A percentile compares a stretch with the other conserved stretches of the same genome.
phyloP scores from a whole-genome alignment of 805 yeast genomes.

The Ogataea dorogensis region DNA sequence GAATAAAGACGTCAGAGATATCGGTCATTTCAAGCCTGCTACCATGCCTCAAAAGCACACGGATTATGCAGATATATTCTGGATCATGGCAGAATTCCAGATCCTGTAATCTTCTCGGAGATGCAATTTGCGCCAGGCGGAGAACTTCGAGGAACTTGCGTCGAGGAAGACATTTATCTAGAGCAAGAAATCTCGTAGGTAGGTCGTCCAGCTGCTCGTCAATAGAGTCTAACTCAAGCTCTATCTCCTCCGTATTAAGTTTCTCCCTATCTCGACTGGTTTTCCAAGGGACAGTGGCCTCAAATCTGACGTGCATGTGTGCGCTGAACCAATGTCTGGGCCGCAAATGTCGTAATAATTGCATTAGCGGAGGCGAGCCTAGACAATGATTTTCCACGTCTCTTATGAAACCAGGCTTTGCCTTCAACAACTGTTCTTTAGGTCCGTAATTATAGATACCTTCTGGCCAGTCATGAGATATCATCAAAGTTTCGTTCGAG shows the following conservation, averaged over 20 bases:
- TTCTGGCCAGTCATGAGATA: slow-evolving; percentile 95
- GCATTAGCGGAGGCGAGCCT: slow-evolving; percentile 71
- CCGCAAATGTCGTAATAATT: slow-evolving; percentile 48
- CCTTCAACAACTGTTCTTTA: slow-evolving; percentile 42
- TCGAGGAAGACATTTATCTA: slow-evolving; percentile 79
- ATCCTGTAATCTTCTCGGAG: slow-evolving; percentile 23
- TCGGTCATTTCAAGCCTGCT: slow-evolving; percentile 13
- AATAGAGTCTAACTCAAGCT: slow-evolving; percentile 5
- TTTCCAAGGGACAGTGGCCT: slow-evolving; percentile 47
- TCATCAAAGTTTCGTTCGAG: slow-evolving; percentile 46
- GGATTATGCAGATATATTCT: slow-evolving; percentile 32
- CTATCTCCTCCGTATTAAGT: slow-evolving; percentile 12
- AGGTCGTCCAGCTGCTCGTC: slow-evolving; percentile 20
- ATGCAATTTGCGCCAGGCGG: slow-evolving; percentile 37
- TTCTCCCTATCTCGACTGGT: slow-evolving; percentile 10
- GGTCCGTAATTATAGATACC: slow-evolving; percentile 71
- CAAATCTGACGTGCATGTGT: slow-evolving; percentile 77
- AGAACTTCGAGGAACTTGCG: slow-evolving; percentile 56
- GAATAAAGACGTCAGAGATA: slow-evolving; percentile 15
- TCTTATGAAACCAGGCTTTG: slow-evolving; percentile 63
- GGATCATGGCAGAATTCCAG: slow-evolving; percentile 35
- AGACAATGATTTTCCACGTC: slow-evolving; percentile 61
- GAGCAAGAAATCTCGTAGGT: slow-evolving; percentile 57
- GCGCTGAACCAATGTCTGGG: slow-evolving; percentile 87
- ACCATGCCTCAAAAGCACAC: too few relatives aligned